These are phyloP conservation scores for Laguncularia racemosa DNA, from an alignment of 345 rosid genomes.

Conservation along the genomic window DNA sequence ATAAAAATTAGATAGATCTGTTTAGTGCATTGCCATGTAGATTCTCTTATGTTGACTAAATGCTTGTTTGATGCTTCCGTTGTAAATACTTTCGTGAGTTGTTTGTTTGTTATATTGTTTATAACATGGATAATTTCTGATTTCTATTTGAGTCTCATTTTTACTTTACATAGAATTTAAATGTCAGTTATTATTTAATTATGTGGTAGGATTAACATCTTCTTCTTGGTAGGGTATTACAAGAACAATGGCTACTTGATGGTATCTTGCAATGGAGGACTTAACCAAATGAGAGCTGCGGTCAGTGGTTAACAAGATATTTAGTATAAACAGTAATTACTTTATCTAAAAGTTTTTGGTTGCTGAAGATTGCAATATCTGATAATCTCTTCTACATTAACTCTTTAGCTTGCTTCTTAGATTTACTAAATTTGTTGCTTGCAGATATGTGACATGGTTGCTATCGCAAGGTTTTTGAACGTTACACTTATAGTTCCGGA, in stretches of 20 bases:
- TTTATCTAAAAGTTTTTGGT: no score
- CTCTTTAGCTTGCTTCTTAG: no score
- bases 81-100: no score
- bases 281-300: conserved; percentile 26
- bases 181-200: background rate
- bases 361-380: no score
- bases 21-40: no score
- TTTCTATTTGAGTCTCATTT: no score
- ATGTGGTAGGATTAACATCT: background rate
- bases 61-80: no score
- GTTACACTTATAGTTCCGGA: conserved; percentile 30
- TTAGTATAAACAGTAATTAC: background rate
- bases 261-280: conserved; percentile 53
- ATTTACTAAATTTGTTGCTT: background rate
- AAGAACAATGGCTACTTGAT: conserved; percentile 90
- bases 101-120: no score
- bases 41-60: no score
- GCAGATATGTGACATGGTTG: conserved; percentile 34
- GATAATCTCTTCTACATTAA: background rate
- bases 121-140: no score
- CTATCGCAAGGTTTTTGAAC: conserved; percentile 24
- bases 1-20: no score
- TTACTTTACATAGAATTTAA: no score
- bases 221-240: conserved; percentile 56
- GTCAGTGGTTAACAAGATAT: conserved; percentile 34